Percentiles rank a stretch among this genome's conserved stretches.
Evolutionary conservation across 2,329 filamentous ascomycete species (phyloP).

Genomic region (Drechslerella stenobrocha): DNA sequence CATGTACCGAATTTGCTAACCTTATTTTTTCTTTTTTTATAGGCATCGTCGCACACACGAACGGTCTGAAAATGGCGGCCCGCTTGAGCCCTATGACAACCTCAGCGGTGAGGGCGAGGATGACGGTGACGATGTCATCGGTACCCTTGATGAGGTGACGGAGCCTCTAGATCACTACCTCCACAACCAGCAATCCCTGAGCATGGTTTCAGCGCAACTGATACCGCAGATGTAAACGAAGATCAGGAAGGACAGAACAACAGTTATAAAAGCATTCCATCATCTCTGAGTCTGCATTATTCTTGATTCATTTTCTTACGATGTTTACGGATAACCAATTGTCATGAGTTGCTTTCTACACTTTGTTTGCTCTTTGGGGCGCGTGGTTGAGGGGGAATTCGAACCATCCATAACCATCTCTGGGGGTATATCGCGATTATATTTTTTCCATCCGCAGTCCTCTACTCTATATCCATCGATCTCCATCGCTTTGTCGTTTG

Average conservation of each 20-base stretch:
- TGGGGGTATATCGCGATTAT: slow-evolving; percentile 13
- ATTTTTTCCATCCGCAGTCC: background rate
- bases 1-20: slow-evolving; percentile 54
- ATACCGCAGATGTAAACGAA: slow-evolving; percentile 47
- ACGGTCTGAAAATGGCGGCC: slow-evolving; percentile 65
- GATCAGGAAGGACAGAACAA: slow-evolving; percentile 18
- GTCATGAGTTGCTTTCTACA: slow-evolving; percentile 38
- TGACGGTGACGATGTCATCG: slow-evolving; percentile 82
- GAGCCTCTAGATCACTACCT: slow-evolving; percentile 46
- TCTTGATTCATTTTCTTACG: slow-evolving; percentile 30
- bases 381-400: slow-evolving; percentile 13
- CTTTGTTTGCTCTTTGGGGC: slow-evolving; percentile 17
- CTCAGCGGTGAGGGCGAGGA: slow-evolving; percentile 83
- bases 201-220: slow-evolving; percentile 45
- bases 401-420: slow-evolving; percentile 18
- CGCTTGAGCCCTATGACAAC: slow-evolving; percentile 57
- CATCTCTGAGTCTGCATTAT: slow-evolving; percentile 43
- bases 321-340: slow-evolving; percentile 41
- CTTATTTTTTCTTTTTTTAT: slow-evolving; percentile 28
- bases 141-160: slow-evolving; percentile 76
- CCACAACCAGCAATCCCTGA: slow-evolving; percentile 35
- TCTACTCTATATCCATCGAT: background rate
- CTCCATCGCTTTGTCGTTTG: background rate
- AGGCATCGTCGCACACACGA: slow-evolving; percentile 82
- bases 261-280: slow-evolving; percentile 19